phyloP scores from a whole-genome alignment of 495 filamentous ascomycete genomes.

The Patellaria atrata region DNA sequence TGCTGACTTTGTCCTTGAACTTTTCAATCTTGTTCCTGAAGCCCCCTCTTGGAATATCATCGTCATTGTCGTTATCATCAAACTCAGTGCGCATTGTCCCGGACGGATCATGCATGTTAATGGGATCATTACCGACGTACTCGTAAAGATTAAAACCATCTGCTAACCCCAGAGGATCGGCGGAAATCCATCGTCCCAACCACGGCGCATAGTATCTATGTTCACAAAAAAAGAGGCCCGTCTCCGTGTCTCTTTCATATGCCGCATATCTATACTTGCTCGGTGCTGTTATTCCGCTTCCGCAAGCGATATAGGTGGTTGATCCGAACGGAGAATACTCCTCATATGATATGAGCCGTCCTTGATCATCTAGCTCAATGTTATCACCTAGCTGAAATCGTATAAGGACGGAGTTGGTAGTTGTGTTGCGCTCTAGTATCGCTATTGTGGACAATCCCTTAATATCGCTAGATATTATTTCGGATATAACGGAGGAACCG shows the following conservation, averaged over 20 bases:
- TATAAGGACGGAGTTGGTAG: not conserved
- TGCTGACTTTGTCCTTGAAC: too few relatives aligned
- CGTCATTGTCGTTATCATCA: too few relatives aligned
- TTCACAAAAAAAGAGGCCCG: slow-evolving; percentile 23
- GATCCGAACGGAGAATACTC: slow-evolving; percentile 28
- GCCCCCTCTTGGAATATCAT: too few relatives aligned
- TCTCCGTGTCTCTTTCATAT: slow-evolving; percentile 25
- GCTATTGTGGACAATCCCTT: not conserved
- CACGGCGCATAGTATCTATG: slow-evolving; percentile 24
- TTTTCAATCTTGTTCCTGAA: too few relatives aligned
- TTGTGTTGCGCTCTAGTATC: slow-evolving; percentile 9
- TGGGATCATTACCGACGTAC: slow-evolving; percentile 1
- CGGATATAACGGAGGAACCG: not conserved
- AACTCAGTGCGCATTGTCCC: too few relatives aligned
- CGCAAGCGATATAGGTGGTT: slow-evolving; percentile 15
- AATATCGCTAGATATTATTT: too few relatives aligned
- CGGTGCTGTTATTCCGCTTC: slow-evolving; percentile 6
- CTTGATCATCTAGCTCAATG: slow-evolving; percentile 23
- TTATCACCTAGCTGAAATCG: slow-evolving; percentile 19
- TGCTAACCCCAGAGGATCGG: slow-evolving; percentile 21
- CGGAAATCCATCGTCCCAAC: slow-evolving; percentile 24
- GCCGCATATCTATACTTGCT: slow-evolving; percentile 22
- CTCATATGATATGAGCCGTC: slow-evolving; percentile 22
- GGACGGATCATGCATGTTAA: not conserved
- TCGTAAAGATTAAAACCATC: slow-evolving; percentile 23